These are phyloP conservation scores for Xenoacremonium recifei DNA, from an alignment of 2,329 filamentous ascomycete genomes.

Conservation along the genomic window DNA sequence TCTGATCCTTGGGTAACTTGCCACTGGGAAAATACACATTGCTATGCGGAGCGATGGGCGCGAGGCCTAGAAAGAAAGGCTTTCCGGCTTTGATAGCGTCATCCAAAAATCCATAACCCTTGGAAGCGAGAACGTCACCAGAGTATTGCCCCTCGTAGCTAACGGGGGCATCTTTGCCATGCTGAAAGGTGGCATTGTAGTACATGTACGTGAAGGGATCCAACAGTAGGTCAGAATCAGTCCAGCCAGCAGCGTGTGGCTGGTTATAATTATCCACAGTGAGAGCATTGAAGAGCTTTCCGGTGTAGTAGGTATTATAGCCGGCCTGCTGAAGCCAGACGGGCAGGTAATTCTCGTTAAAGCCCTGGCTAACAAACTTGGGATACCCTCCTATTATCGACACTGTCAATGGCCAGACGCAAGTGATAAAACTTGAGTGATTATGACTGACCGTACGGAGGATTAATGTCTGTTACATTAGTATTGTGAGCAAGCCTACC, in stretches of 20 bases:
- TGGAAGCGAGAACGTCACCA: slow-evolving; percentile 50
- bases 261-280: slow-evolving; percentile 47
- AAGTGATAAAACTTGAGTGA: slow-evolving; percentile 50
- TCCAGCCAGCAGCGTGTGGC: slow-evolving; percentile 55
- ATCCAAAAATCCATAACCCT: slow-evolving; percentile 51
- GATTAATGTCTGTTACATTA: slow-evolving; percentile 61
- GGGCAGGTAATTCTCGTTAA: slow-evolving; percentile 48
- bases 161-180: slow-evolving; percentile 53
- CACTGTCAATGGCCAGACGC: too few relatives aligned
- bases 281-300: slow-evolving; percentile 53
- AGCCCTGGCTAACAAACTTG: slow-evolving; percentile 47
- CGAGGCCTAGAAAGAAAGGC: slow-evolving; percentile 56
- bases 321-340: slow-evolving; percentile 50
- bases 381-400: too few relatives aligned
- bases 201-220: slow-evolving; percentile 69
- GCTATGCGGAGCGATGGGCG: slow-evolving; percentile 39
- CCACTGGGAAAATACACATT: slow-evolving; percentile 16
- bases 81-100: slow-evolving; percentile 42
- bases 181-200: slow-evolving; percentile 62
- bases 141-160: slow-evolving; percentile 53
- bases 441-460: too few relatives aligned
- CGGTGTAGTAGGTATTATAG: slow-evolving; percentile 52
- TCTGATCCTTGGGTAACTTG: too few relatives aligned
- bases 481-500: slow-evolving; percentile 63
- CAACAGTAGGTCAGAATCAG: slow-evolving; percentile 54